phyloP scores from a whole-genome alignment of 208 protist species.

The Cochliopodium minus region DNA sequence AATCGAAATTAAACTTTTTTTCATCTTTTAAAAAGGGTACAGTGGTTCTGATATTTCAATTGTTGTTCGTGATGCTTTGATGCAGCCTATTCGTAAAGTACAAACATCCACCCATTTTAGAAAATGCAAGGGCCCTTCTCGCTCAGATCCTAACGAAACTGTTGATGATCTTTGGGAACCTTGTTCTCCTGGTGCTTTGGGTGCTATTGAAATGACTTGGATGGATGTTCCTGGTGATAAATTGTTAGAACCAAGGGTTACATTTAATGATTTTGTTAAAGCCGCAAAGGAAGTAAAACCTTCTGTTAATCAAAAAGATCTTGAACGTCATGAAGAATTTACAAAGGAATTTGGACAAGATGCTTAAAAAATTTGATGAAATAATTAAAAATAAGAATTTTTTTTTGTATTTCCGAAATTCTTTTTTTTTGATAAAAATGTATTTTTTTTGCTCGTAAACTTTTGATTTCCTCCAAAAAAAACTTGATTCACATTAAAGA shows the following conservation, averaged over 20 bases:
- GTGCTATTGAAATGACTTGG: constrained; percentile 68
- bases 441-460: too few species aligned
- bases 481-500: too few species aligned
- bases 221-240: constrained; percentile 61
- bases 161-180: constrained; percentile 59
- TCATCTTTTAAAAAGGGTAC: constrained; percentile 40
- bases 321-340: constrained; percentile 72
- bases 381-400: too few species aligned
- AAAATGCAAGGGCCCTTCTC: constrained; percentile 47
- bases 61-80: constrained; percentile 83
- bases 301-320: constrained; percentile 66
- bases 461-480: too few species aligned
- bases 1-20: too few species aligned
- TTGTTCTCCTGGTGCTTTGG: constrained; percentile 74
- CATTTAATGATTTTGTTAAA: constrained; percentile 69
- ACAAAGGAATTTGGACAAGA: constrained; percentile 87
- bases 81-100: constrained; percentile 84
- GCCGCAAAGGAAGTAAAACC: constrained; percentile 55
- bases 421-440: too few species aligned
- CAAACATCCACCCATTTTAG: constrained; percentile 93
- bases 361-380: too few species aligned
- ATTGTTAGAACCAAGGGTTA: constrained; percentile 62
- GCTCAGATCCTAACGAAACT: constrained; percentile 43
- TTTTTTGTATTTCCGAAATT: too few species aligned
- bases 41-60: constrained; percentile 86